Evolutionary conservation across 2,329 filamentous ascomycete genomes (phyloP).

Genomic region (Alternaria solani): DNA sequence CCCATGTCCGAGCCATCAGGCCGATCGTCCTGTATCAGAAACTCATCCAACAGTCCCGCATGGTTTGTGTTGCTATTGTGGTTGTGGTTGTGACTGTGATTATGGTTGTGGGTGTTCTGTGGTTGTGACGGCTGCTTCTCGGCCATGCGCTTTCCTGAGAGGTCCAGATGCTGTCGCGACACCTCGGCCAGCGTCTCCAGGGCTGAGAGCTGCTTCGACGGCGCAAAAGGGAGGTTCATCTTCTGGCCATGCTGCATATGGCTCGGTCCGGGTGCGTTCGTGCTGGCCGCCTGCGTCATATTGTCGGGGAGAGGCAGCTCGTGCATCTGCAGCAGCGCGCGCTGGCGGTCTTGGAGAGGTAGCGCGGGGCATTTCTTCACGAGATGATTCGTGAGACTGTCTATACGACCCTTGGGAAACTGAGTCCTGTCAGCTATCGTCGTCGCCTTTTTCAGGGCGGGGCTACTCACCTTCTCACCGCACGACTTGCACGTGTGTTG

Average conservation of each 20-base stretch:
- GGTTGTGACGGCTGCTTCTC: slow-evolving; percentile 39
- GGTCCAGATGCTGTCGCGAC: slow-evolving; percentile 75
- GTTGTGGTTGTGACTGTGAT: slow-evolving; percentile 5
- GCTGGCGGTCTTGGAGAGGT: slow-evolving; percentile 75
- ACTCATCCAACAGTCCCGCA: slow-evolving; percentile 47
- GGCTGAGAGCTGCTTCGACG: slow-evolving; percentile 73
- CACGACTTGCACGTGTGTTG: slow-evolving; percentile 89
- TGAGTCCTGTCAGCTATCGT: slow-evolving; percentile 38
- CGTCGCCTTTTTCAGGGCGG: slow-evolving; percentile 24
- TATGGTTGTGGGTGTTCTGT: slow-evolving; percentile 16
- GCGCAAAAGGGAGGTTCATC: slow-evolving; percentile 54
- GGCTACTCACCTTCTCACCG: slow-evolving; percentile 69
- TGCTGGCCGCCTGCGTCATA: slow-evolving; percentile 36
- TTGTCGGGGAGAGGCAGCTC: slow-evolving; percentile 64
- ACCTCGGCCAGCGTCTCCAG: slow-evolving; percentile 89
- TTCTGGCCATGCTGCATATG: slow-evolving; percentile 40
- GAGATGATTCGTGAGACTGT: slow-evolving; percentile 81
- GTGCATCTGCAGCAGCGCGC: slow-evolving; percentile 75
- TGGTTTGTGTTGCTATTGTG: slow-evolving; percentile 26
- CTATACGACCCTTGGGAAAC: slow-evolving; percentile 88
- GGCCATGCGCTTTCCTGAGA: slow-evolving; percentile 55
- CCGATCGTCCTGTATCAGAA: slow-evolving; percentile 49
- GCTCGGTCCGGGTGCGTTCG: slow-evolving; percentile 21
- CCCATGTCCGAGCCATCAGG: slow-evolving; percentile 39
- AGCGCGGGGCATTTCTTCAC: slow-evolving; percentile 87